Evolutionary conservation across 1,139 yeast species (phyloP), one percentile per base, ranked within the genome.

Genomic region (Arxiozyma telluris): DNA sequence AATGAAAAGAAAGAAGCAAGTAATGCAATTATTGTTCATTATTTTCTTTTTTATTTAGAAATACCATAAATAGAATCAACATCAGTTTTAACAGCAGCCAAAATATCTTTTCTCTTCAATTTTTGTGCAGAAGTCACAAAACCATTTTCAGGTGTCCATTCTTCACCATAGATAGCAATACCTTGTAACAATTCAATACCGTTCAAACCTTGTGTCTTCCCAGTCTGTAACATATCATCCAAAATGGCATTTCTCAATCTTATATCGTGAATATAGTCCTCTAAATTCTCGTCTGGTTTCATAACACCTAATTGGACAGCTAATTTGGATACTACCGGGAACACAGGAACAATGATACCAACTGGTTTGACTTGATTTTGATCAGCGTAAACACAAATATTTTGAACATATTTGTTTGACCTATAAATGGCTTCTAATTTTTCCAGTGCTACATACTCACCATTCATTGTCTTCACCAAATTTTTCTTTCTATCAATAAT

Each of bases 71-170:
- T 75, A 51, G 70, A 74, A 54, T 83, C 85, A 60, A 86, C 88
- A 57, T 76, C 74, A 23, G 74, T 76, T 67, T 81, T 69, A 64
- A 81, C 83, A 57, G 82, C 81, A 46, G 77, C 82, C 66, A 89
- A 76, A 69, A 94, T 94, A 78, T 87, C 87, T 78, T 81, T 88
- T 77, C 99, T 85, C 76, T 93, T 96, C 64, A 94, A 79, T 73
- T 94, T 94, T 75, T 93, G 98, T 38, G 98, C 98, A 58, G 95
- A 83, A 12, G 98, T 90, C 55, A 93, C 94, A 61, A 76, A 87
- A 1, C 97, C 98, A 67, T 84, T 88, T 72, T 89, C 95, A 50
- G 98, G 98, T 51, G 98, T 91, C 98, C 98, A 94, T 75, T 94
- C 99, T 51, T 84, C 91, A 62, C 87, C 93, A 57, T 83, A 79